Evolutionary conservation across 257 asterid genomes (phyloP).

Genomic region (Agastache rugosa): DNA sequence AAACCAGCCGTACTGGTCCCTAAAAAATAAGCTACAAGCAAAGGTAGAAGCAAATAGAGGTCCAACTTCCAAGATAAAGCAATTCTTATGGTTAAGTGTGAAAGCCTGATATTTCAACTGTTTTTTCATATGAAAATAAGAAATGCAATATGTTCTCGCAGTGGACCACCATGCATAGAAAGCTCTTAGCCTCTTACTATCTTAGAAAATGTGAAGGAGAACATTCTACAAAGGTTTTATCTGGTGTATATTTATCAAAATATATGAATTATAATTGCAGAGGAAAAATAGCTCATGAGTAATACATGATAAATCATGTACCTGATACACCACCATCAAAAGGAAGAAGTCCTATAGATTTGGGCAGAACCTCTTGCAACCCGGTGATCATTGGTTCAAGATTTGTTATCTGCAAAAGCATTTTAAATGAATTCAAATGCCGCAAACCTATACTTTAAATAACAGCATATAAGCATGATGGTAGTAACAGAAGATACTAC

Average conservation of each 20-base stretch:
- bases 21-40: not conserved
- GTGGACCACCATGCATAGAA: not conserved
- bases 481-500: constrained; percentile 24
- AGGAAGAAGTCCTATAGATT: constrained; percentile 91
- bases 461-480: constrained; percentile 18
- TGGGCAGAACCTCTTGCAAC: constrained; percentile 92
- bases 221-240: not conserved
- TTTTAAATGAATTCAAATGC: constrained; percentile 26
- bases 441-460: not conserved
- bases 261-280: constrained; percentile 10
- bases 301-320: constrained; percentile 37
- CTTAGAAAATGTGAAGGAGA: constrained; percentile 20
- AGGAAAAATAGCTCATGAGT: constrained; percentile 10
- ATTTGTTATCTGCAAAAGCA: constrained; percentile 67
- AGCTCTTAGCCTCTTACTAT: not conserved
- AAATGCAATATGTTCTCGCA: not conserved
- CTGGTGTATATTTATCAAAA: not conserved
- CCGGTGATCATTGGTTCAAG: constrained; percentile 89
- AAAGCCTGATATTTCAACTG: not conserved
- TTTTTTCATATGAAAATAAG: not conserved
- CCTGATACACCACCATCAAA: constrained; percentile 97
- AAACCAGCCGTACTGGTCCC: not conserved
- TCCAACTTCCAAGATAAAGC: not conserved
- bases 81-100: not conserved
- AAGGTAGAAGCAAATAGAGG: not conserved